Percentiles rank a stretch among this genome's conserved stretches.
phyloP scores from a whole-genome alignment of 345 rosid genomes.

The Linum tenue region DNA sequence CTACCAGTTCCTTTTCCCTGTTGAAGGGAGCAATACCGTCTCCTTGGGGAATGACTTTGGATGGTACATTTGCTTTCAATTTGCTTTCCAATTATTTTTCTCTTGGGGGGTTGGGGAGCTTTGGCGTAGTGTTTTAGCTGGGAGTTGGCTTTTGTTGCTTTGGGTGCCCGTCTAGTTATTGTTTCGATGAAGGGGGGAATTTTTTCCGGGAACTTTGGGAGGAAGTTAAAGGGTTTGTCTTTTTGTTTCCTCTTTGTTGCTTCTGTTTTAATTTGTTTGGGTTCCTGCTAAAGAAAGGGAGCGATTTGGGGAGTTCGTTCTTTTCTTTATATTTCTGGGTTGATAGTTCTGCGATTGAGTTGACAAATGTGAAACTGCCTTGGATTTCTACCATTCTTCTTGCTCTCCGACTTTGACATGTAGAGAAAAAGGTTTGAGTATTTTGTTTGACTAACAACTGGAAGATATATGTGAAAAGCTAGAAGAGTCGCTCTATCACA shows the following conservation, averaged over 20 bases:
- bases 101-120: too few species aligned
- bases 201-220: too few species aligned
- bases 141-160: background rate
- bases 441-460: too few species aligned
- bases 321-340: too few species aligned
- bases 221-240: background rate
- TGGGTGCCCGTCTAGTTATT: too few species aligned
- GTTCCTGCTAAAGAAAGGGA: background rate
- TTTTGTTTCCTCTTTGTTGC: background rate
- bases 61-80: slow-evolving; percentile 33
- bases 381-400: too few species aligned
- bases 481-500: too few species aligned
- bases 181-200: background rate
- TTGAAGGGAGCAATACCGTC: slow-evolving; percentile 68
- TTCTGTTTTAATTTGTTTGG: background rate
- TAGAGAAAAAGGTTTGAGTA: too few species aligned
- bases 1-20: slow-evolving; percentile 51
- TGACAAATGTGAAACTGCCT: background rate
- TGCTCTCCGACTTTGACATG: too few species aligned
- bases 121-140: too few species aligned
- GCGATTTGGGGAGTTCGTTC: background rate
- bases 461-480: too few species aligned
- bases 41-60: slow-evolving; percentile 62
- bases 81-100: too few species aligned
- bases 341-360: background rate